A percentile compares a stretch with the other conserved stretches of the same genome.
phyloP scores from a whole-genome alignment of 1,284 basidiomycete species.

The Anthracocystis panici-leucophaei region DNA sequence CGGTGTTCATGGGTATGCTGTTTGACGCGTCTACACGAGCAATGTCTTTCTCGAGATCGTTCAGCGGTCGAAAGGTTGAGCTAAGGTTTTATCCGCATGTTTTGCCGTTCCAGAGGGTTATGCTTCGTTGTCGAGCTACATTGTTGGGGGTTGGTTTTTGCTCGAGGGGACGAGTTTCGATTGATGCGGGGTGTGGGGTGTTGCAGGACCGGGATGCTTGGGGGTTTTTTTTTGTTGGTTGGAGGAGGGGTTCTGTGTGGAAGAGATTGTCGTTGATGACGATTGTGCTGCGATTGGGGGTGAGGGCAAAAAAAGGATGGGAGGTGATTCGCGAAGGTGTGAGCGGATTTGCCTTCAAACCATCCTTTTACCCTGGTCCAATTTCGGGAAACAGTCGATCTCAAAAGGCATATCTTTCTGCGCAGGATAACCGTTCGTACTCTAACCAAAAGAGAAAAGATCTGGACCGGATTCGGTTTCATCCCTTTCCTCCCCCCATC shows the following conservation, averaged over 20 bases:
- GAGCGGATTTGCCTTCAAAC: conserved; percentile 28
- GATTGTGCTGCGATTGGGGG: not conserved
- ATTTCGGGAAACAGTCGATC: not conserved
- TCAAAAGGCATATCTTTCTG: not conserved
- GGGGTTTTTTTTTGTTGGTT: not conserved
- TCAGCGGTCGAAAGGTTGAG: not conserved
- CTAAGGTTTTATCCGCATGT: conserved; percentile 27
- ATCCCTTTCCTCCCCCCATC: not conserved
- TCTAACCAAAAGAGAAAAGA: not conserved
- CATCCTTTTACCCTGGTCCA: conserved; percentile 1
- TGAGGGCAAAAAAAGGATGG: conserved; percentile 5
- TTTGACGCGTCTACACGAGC: conserved; percentile 4
- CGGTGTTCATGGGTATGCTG: conserved; percentile 7
- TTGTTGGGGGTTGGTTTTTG: conserved; percentile 13
- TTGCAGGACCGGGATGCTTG: conserved; percentile 28
- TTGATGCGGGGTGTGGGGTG: not conserved
- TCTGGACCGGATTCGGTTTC: conserved; percentile 18
- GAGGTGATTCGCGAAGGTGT: conserved; percentile 34
- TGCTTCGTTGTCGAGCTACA: conserved; percentile 19
- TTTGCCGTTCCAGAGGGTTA: not conserved
- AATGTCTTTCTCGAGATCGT: conserved; percentile 34
- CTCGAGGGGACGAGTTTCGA: conserved; percentile 14
- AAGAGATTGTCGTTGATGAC: not conserved
- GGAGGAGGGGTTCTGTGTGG: conserved; percentile 1
- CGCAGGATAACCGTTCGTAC: not conserved